Base-by-base conservation (phyloP, 768 basidiomycete species). In the Auriscalpium vulgare region DNA sequence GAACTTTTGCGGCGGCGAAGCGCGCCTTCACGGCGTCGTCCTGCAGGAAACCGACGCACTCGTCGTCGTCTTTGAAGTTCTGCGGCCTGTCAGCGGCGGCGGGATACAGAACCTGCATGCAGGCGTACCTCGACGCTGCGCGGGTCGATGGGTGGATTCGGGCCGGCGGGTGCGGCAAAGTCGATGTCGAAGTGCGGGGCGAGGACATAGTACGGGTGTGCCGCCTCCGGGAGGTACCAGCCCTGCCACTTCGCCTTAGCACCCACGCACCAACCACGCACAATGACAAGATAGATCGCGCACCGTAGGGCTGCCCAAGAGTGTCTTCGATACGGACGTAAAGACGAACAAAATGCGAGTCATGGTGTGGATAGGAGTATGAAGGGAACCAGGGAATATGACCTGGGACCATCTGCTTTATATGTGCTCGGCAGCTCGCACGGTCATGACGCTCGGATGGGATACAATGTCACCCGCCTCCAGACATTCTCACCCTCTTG, bases 201-300 rank as follows among this genome's bases (percentile, higher is more conserved):
- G 48, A 76, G 68, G 57, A 69, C 60, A 48, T 69, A 69, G 62
- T 71, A 72, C 1, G 70, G 68, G 52, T 71, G 66, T 10, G 69
- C 68, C 14, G 68, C 71, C 50, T 92, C 88, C 6, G 87, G 85
- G 35, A 89, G 76, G 68, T 82, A 91, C 83, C 83, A 89, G 19
- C 88, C 87, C 84, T 85, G 56, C 8, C 17, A 4, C 13, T 43
- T 13, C 40, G 2, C 14, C 1, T 43, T 14, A 43, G 40, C 13
- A 17, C 6, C 40, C 3, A 43, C 14, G 40, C 40, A 43, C 40
- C 13, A 17, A 0, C 40, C 3, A 43, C 14, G 40, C 40, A 43
- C 40, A 4, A 43, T 17, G 7, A 13, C 40, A 14, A 43, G 13
- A 43, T 17, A 17, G 40, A 8, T 43, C 3, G 17, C 40, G 3